phyloP scores from a whole-genome alignment of 306 rosid genomes.

The Trichosanthes truncata region DNA sequence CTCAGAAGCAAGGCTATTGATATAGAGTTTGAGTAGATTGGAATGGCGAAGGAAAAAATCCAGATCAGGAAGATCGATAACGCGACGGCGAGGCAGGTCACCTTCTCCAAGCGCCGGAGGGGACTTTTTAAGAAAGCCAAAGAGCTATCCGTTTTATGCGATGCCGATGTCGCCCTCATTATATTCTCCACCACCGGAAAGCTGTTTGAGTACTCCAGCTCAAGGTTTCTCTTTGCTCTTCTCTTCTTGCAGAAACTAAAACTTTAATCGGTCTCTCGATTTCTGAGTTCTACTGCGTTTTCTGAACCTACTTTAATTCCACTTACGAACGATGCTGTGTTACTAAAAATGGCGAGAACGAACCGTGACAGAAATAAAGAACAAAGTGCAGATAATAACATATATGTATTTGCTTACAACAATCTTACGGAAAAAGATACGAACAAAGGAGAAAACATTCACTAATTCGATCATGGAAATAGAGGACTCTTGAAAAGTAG shows the following conservation, averaged over 20 bases:
- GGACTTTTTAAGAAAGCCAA: slow-evolving; percentile 86
- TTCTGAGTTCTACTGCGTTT: neutral
- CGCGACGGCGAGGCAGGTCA: slow-evolving; percentile 88
- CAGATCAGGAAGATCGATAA: slow-evolving; percentile 94
- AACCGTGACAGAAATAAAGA: neutral
- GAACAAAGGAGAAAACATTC: neutral
- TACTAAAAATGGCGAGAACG: neutral
- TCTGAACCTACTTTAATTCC: neutral
- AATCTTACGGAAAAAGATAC: neutral
- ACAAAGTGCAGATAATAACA: neutral
- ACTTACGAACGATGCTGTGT: neutral
- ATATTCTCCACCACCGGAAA: slow-evolving; percentile 80
- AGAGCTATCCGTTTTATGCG: slow-evolving; percentile 92
- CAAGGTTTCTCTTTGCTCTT: slow-evolving; percentile 37
- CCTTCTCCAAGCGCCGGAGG: slow-evolving; percentile 82
- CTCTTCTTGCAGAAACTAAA: neutral
- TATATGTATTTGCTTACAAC: neutral
- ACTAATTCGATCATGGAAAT: neutral
- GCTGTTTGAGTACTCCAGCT: slow-evolving; percentile 68
- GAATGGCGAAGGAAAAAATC: slow-evolving; percentile 89
- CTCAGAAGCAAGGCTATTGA: neutral
- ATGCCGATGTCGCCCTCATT: slow-evolving; percentile 83
- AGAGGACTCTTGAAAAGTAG: neutral
- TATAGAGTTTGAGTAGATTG: neutral
- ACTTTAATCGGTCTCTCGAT: neutral